Conservation (phyloP, 139 green algal species). For the Coelastrella sp. region DNA sequence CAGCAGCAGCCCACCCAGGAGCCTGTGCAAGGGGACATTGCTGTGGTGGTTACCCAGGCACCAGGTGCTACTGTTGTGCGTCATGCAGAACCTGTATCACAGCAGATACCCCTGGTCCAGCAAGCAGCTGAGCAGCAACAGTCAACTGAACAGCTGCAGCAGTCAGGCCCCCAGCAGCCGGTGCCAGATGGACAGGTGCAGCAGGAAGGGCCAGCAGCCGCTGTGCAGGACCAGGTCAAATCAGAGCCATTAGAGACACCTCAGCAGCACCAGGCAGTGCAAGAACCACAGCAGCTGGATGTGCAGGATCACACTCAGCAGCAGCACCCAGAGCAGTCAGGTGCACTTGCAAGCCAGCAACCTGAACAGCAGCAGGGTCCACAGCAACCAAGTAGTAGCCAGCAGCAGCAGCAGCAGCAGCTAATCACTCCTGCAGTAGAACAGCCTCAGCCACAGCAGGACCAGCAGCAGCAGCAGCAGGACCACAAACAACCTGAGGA, state of each 20-base stretch:
- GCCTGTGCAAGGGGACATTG: not conserved
- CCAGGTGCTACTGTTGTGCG: too few species aligned
- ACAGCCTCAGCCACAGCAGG: not conserved
- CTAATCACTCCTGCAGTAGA: not conserved
- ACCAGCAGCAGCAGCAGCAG: not conserved
- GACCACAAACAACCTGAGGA: not conserved
- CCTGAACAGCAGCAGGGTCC: not conserved
- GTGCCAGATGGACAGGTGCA: not conserved
- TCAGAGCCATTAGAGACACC: too few species aligned
- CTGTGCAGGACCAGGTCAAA: not conserved
- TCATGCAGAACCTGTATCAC: not conserved
- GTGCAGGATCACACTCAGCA: not conserved
- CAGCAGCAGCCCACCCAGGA: not conserved
- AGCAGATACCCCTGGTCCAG: not conserved
- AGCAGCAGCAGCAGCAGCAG: not conserved
- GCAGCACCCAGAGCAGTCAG: not conserved
- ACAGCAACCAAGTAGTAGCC: too few species aligned
- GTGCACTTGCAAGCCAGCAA: constrained; percentile 5
- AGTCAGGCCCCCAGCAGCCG: not conserved
- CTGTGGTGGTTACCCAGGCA: too few species aligned
- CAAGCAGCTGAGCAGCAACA: not conserved
- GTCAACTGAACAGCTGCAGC: not conserved
- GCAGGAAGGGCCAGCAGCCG: not conserved
- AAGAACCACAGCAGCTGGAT: not conserved
- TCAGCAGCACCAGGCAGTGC: not conserved